Percentiles rank a stretch among this genome's conserved stretches.
Conservation (phyloP, 352 stramenopile genomes). For the Globisporangium acanthophoron region DNA sequence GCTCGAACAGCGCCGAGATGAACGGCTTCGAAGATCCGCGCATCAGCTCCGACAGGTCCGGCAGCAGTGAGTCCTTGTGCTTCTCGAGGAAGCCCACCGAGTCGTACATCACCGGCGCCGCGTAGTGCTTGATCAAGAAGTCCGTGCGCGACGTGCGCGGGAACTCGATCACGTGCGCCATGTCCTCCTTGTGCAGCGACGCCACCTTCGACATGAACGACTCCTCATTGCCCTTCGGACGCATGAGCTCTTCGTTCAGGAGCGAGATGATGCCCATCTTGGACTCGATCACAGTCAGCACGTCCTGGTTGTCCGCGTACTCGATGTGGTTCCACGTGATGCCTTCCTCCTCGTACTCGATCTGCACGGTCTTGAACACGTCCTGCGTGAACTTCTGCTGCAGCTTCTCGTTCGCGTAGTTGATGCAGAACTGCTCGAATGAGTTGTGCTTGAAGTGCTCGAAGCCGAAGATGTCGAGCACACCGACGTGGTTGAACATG, state of each 20-base stretch:
- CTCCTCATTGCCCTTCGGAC: constrained; percentile 81
- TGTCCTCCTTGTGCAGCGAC: constrained; percentile 82
- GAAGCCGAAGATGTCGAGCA: constrained; percentile 99
- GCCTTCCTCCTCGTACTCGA: constrained; percentile 95
- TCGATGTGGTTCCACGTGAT: constrained; percentile 91
- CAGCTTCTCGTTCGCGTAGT: constrained; percentile 81
- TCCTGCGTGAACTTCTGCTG: constrained; percentile 88
- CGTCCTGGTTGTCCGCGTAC: constrained; percentile 88
- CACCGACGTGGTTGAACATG: constrained; percentile 88
- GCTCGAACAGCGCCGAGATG: constrained; percentile 68
- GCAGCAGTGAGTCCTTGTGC: constrained; percentile 93
- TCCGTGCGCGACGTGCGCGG: constrained; percentile 79
- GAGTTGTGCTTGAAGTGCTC: constrained; percentile 97
- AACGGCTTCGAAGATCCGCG: constrained; percentile 66
- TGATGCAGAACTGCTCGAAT: constrained; percentile 83
- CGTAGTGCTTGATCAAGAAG: constrained; percentile 96
- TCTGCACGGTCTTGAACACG: constrained; percentile 89
- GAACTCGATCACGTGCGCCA: constrained; percentile 80
- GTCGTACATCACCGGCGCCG: constrained; percentile 92
- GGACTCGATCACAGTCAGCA: constrained; percentile 82
- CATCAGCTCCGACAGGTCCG: constrained; percentile 91
- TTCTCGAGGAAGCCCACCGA: constrained; percentile 95
- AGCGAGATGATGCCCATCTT: constrained; percentile 88
- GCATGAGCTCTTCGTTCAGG: constrained; percentile 89
- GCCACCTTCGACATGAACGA: constrained; percentile 83